Percentiles rank a stretch among this genome's conserved stretches.
phyloP scores from a whole-genome alignment of 2,329 filamentous ascomycete genomes.

The Bipolaris cookei region DNA sequence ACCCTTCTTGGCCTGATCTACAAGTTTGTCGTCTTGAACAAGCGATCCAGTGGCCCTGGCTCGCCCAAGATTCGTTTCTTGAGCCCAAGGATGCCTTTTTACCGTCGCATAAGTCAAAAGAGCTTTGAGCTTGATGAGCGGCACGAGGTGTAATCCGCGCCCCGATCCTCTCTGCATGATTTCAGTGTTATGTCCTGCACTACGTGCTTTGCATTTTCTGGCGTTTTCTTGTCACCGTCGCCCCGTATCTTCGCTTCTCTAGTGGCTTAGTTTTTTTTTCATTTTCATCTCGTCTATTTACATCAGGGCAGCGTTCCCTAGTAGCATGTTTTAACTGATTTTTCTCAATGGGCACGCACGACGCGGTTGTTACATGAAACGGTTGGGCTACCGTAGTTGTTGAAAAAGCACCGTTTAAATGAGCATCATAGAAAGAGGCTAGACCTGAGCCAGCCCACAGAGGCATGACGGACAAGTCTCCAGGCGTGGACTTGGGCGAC shows the following conservation, averaged over 20 bases:
- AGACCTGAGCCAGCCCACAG: slow-evolving; percentile 3
- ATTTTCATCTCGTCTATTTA: slow-evolving; percentile 20
- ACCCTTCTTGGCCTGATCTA: slow-evolving; percentile 59
- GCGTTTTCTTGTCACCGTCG: slow-evolving; percentile 29
- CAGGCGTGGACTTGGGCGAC: slow-evolving; percentile 1
- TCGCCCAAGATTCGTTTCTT: slow-evolving; percentile 24
- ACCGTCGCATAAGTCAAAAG: slow-evolving; percentile 47
- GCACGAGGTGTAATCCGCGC: slow-evolving; percentile 39
- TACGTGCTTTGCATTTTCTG: slow-evolving; percentile 31
- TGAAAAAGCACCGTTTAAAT: not conserved
- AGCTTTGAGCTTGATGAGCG: slow-evolving; percentile 45
- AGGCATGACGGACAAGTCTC: not conserved
- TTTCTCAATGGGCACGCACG: not conserved
- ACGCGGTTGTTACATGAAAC: slow-evolving; percentile 14
- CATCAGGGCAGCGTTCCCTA: slow-evolving; percentile 4
- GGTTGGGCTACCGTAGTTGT: slow-evolving; percentile 7
- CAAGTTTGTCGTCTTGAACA: slow-evolving; percentile 56
- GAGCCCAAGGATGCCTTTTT: slow-evolving; percentile 41
- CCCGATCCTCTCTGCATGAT: slow-evolving; percentile 27
- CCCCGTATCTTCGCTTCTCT: slow-evolving; percentile 18
- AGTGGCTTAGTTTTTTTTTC: slow-evolving; percentile 4
- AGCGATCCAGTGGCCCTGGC: slow-evolving; percentile 24
- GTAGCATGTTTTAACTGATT: slow-evolving; percentile 21
- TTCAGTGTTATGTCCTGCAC: slow-evolving; percentile 25
- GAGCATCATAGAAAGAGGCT: slow-evolving; percentile 5